Evolutionary conservation across 2,329 filamentous ascomycete genomes (phyloP).

Genomic region (Neophaeococcomyces mojaviensis): DNA sequence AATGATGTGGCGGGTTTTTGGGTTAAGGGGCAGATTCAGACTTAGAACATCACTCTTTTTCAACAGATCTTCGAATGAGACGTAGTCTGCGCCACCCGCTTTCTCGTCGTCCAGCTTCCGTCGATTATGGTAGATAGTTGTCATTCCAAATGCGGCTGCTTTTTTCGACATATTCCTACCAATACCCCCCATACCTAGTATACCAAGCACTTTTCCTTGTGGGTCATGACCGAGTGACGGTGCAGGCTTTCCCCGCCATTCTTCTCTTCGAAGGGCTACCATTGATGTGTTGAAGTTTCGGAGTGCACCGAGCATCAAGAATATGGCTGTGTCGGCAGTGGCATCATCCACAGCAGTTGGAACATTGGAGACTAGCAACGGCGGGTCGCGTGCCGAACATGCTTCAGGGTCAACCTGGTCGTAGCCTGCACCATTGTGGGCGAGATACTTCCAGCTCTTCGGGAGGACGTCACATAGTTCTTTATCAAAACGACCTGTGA

Average conservation of each 20-base stretch:
- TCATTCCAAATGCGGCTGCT: slow-evolving; percentile 24
- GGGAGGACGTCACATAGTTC: slow-evolving; percentile 54
- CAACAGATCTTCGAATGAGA: slow-evolving; percentile 66
- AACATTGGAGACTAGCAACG: slow-evolving; percentile 67
- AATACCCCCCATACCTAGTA: slow-evolving; percentile 81
- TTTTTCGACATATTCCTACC: slow-evolving; percentile 62
- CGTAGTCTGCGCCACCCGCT: slow-evolving; percentile 54
- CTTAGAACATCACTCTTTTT: slow-evolving; percentile 66
- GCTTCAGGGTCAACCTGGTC: slow-evolving; percentile 70
- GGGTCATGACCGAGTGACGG: slow-evolving; percentile 65
- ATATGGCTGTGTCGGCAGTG: slow-evolving; percentile 74
- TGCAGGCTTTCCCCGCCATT: slow-evolving; percentile 56
- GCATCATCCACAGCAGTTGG: slow-evolving; percentile 75
- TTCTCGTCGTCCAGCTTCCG: slow-evolving; percentile 17
- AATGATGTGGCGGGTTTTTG: slow-evolving; percentile 68
- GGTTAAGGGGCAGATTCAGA: slow-evolving; percentile 71
- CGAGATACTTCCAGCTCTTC: slow-evolving; percentile 31
- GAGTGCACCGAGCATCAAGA: slow-evolving; percentile 71
- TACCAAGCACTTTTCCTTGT: slow-evolving; percentile 68
- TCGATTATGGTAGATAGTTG: slow-evolving; percentile 24
- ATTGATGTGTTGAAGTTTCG: slow-evolving; percentile 53
- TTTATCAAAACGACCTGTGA: slow-evolving; percentile 64
- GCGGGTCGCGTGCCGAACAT: slow-evolving; percentile 52
- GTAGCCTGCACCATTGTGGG: slow-evolving; percentile 58
- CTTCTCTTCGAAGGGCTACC: slow-evolving; percentile 55